Evolutionary conservation across 305 asterid species (phyloP).

Genomic region (Withania somnifera): DNA sequence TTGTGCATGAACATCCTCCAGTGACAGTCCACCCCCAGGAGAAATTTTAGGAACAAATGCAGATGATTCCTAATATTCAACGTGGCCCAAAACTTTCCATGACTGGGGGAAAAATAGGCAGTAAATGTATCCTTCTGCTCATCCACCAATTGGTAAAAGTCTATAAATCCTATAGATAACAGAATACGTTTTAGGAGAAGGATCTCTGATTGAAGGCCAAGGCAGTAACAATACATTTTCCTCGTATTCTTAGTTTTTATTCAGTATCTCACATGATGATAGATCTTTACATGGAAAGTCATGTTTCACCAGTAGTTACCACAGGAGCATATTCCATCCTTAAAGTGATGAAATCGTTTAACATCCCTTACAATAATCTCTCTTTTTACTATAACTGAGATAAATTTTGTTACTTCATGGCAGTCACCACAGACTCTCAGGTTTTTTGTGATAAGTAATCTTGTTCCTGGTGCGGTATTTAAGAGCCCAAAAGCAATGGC

Average conservation of each 20-base stretch:
- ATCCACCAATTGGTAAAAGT: not conserved
- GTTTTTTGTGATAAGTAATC: slow-evolving; percentile 46
- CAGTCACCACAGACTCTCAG: slow-evolving; percentile 59
- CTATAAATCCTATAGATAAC: not conserved
- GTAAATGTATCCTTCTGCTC: not conserved
- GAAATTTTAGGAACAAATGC: not conserved
- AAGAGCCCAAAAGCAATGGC: slow-evolving; percentile 55
- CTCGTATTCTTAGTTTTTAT: not conserved
- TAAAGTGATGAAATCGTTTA: slow-evolving; percentile 60
- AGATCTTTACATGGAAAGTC: not conserved
- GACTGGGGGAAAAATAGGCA: not conserved
- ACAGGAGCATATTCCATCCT: slow-evolving; percentile 47
- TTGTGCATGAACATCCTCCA: not conserved
- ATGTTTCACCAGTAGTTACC: slow-evolving; percentile 41
- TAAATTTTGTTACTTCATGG: slow-evolving; percentile 48
- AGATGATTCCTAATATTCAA: not conserved
- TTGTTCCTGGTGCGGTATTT: slow-evolving; percentile 39
- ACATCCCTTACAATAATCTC: slow-evolving; percentile 49
- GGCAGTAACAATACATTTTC: not conserved
- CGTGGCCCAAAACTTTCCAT: not conserved
- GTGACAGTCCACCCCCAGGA: not conserved
- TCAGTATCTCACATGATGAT: not conserved
- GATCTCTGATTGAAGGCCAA: not conserved
- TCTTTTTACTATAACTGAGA: slow-evolving; percentile 30
- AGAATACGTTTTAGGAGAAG: not conserved